These are phyloP conservation scores for Canariomyces notabilis DNA, from an alignment of 2,329 filamentous ascomycete species.

Conservation along the genomic window DNA sequence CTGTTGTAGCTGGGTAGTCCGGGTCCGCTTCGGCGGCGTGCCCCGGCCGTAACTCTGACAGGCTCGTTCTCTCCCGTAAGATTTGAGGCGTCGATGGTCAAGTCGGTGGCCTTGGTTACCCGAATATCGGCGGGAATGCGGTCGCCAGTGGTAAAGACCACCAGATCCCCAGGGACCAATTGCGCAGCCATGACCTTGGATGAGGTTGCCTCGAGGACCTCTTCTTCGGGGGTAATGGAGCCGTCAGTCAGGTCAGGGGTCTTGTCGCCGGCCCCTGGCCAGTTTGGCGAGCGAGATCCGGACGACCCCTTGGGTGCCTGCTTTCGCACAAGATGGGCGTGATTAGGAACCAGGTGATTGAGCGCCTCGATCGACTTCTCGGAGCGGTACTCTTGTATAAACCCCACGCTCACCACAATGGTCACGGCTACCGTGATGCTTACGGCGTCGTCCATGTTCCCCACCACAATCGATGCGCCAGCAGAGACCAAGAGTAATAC, in stretches of 20 bases:
- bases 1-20: conserved; percentile 24
- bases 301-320: conserved; percentile 36
- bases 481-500: conserved; percentile 86
- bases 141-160: conserved; percentile 92
- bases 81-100: conserved; percentile 95
- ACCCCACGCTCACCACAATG: conserved; percentile 93
- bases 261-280: conserved; percentile 44
- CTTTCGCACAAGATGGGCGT: conserved; percentile 82
- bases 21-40: conserved; percentile 34
- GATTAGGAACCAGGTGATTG: conserved; percentile 89
- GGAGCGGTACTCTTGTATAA: conserved; percentile 94
- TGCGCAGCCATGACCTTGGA: conserved; percentile 81
- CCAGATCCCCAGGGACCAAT: conserved; percentile 86
- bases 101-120: conserved; percentile 81
- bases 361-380: conserved; percentile 96
- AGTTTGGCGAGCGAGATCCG: conserved; percentile 37
- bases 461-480: conserved; percentile 80
- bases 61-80: conserved; percentile 95
- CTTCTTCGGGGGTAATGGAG: conserved; percentile 56
- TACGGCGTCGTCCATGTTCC: conserved; percentile 89
- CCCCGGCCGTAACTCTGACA: conserved; percentile 69
- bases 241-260: conserved; percentile 46
- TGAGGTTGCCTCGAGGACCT: conserved; percentile 65
- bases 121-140: conserved; percentile 94
- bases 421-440: conserved; percentile 95